Percentiles rank a stretch among this genome's conserved stretches.
These are phyloP conservation scores for Clavariopsis aquatica DNA, from an alignment of 495 filamentous ascomycete genomes.

Conservation along the genomic window DNA sequence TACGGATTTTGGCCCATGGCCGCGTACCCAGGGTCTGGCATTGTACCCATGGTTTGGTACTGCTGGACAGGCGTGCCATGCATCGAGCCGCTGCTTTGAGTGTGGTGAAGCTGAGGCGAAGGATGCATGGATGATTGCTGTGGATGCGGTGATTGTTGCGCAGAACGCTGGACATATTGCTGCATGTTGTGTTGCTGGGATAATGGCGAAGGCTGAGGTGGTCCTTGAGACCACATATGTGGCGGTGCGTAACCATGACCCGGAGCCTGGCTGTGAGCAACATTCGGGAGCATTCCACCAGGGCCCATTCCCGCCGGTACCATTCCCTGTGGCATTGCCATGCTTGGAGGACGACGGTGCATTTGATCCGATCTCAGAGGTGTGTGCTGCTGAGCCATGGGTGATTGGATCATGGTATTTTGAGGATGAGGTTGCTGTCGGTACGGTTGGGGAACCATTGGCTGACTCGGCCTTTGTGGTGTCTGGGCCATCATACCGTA, in stretches of 20 bases:
- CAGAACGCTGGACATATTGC: conserved; percentile 49
- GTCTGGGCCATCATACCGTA: conserved; percentile 28
- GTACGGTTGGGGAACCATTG: conserved; percentile 57
- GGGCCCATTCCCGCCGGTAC: conserved; percentile 10
- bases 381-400: conserved; percentile 56
- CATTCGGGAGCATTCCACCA: conserved; percentile 12
- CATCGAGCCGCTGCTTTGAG: conserved; percentile 46
- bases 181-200: conserved; percentile 49
- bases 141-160: conserved; percentile 49
- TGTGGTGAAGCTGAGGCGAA: conserved; percentile 63
- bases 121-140: conserved; percentile 46
- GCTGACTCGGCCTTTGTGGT: conserved; percentile 49
- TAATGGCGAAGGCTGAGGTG: conserved; percentile 58
- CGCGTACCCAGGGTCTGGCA: conserved; percentile 50
- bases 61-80: conserved; percentile 39
- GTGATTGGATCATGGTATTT: conserved; percentile 53
- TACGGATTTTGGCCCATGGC: conserved; percentile 55
- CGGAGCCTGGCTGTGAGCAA: conserved; percentile 41
- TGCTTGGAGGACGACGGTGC: conserved; percentile 48
- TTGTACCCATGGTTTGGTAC: conserved; percentile 43
- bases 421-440: conserved; percentile 53
- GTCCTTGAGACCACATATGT: conserved; percentile 53
- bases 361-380: conserved; percentile 51
- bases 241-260: conserved; percentile 55
- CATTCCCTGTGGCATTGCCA: conserved; percentile 38